Percentiles rank a stretch among this genome's conserved stretches.
Conservation (phyloP, 345 rosid genomes). For the Rhodomyrtus tomentosa region DNA sequence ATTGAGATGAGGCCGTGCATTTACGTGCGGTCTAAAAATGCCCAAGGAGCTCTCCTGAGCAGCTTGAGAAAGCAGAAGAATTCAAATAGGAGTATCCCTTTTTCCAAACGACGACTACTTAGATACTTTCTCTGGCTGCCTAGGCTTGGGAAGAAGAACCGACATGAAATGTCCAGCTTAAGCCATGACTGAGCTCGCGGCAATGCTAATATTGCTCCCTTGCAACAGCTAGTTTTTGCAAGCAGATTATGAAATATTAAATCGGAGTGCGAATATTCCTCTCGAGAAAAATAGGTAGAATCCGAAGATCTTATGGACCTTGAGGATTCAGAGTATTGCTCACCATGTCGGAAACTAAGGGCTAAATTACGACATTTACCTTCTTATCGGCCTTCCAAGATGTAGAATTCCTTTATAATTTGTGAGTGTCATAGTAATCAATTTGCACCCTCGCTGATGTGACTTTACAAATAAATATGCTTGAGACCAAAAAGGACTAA, state of each 20-base stretch:
- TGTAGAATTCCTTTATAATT: background rate
- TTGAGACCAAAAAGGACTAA: background rate
- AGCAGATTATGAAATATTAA: too few species aligned
- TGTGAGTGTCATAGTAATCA: background rate
- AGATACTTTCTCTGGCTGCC: background rate
- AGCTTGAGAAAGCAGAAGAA: too few species aligned
- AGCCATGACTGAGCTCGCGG: too few species aligned
- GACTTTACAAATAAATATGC: background rate
- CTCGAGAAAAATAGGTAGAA: background rate
- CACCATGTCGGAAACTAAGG: background rate
- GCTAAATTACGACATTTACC: background rate
- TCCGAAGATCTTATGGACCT: background rate
- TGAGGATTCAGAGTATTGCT: background rate
- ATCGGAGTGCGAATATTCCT: background rate
- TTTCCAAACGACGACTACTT: background rate
- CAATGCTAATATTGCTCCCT: too few species aligned
- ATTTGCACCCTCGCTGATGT: background rate
- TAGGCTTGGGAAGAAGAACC: too few species aligned
- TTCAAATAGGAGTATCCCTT: too few species aligned
- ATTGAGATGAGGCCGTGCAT: too few species aligned
- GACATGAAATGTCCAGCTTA: too few species aligned
- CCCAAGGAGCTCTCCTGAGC: too few species aligned
- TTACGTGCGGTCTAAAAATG: too few species aligned
- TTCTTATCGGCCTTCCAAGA: background rate
- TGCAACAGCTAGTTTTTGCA: too few species aligned